Evolutionary conservation across 2,329 filamentous ascomycete genomes (phyloP).

Genomic region (Paramyrothecium roridum): DNA sequence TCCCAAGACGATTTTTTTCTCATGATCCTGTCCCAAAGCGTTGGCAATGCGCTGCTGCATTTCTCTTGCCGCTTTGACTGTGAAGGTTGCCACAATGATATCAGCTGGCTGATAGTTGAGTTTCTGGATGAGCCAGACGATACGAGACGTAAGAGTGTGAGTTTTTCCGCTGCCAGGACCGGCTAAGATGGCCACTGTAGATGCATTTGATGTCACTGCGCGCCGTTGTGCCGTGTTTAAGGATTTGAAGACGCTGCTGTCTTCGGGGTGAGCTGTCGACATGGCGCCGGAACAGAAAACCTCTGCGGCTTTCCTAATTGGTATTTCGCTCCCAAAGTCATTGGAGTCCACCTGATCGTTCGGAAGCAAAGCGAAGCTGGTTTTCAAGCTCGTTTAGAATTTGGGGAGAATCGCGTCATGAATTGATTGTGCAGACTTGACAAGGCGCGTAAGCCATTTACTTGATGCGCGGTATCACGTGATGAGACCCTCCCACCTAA

Average conservation of each 20-base stretch:
- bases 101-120: conserved; percentile 74
- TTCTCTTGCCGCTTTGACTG: conserved; percentile 87
- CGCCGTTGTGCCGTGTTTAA: conserved; percentile 54
- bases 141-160: conserved; percentile 88
- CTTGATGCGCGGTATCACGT: no score
- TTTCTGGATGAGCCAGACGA: conserved; percentile 80
- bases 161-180: conserved; percentile 81
- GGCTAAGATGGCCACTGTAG: conserved; percentile 64
- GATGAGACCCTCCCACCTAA: no score
- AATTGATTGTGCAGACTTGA: no score
- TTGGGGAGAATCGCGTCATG: no score
- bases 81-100: conserved; percentile 94
- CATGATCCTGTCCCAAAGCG: conserved; percentile 73
- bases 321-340: conserved; percentile 5
- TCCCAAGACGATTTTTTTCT: conserved; percentile 77
- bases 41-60: conserved; percentile 87
- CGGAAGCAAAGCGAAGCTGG: no score
- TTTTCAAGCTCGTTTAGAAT: no score
- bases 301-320: conserved; percentile 1
- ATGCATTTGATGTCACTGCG: conserved; percentile 49
- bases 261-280: conserved; percentile 17
- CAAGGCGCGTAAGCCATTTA: no score
- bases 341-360: conserved; percentile 1
- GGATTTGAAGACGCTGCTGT: conserved; percentile 37
- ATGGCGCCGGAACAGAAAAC: conserved; percentile 14